Conservation (phyloP, 2,329 filamentous ascomycete genomes). For the Ophiocordyceps camponoti-leonardi region DNA sequence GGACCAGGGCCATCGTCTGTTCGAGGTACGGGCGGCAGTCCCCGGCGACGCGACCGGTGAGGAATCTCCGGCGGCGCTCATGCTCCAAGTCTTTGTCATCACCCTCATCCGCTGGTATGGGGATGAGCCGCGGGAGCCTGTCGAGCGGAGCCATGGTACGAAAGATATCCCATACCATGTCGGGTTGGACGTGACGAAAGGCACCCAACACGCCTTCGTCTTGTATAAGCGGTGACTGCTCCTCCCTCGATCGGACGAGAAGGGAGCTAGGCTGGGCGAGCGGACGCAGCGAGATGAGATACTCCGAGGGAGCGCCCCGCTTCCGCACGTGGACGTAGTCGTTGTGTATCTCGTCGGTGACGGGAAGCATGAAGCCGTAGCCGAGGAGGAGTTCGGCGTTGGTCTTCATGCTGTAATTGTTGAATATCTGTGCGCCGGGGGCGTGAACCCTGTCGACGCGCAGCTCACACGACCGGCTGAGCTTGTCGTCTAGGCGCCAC, state of each 20-base stretch:
- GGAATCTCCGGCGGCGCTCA: slow-evolving; percentile 10
- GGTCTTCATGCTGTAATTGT: slow-evolving; percentile 60
- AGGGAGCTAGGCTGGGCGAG: slow-evolving; percentile 28
- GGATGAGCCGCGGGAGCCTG: slow-evolving; percentile 11
- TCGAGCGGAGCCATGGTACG: slow-evolving; percentile 18
- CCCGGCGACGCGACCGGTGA: slow-evolving; percentile 13
- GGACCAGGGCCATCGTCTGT: slow-evolving; percentile 22
- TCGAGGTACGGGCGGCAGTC: slow-evolving; percentile 13
- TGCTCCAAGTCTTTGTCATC: slow-evolving; percentile 13
- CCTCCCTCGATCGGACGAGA: slow-evolving; percentile 21
- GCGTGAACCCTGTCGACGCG: slow-evolving; percentile 22
- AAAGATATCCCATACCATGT: slow-evolving; percentile 33
- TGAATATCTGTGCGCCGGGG: slow-evolving; percentile 40
- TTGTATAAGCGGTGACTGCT: slow-evolving; percentile 14
- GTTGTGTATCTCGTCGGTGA: slow-evolving; percentile 32
- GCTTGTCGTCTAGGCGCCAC: slow-evolving; percentile 38
- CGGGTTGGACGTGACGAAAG: slow-evolving; percentile 34
- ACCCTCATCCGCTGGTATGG: slow-evolving; percentile 4
- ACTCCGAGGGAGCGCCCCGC: slow-evolving; percentile 20
- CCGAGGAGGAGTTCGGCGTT: slow-evolving; percentile 53
- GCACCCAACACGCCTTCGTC: slow-evolving; percentile 13
- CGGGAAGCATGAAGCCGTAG: slow-evolving; percentile 42
- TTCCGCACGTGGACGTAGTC: slow-evolving; percentile 42
- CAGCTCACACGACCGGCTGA: slow-evolving; percentile 22
- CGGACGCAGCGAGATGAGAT: slow-evolving; percentile 34